Evolutionary conservation across 1,284 basidiomycete species (phyloP), one percentile per base, ranked within the genome.

Genomic region (Boletellus deceptivus): DNA sequence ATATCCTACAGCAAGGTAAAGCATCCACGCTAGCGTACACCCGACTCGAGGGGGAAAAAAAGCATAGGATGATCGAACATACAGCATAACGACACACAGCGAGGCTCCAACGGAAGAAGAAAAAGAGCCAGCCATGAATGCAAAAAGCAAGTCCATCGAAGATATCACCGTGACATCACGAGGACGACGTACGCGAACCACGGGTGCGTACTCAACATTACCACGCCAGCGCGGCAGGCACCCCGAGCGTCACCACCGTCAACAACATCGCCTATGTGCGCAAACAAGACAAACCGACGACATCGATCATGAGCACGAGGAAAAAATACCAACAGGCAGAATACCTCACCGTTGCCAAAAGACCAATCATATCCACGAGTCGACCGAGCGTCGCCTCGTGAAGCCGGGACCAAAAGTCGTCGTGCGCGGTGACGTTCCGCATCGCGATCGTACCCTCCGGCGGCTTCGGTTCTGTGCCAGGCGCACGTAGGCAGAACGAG

Each of bases 401-500:
- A 1, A 68, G 4, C 8, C 27, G 36, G 5, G 27, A 5, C 44
- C 44, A 49, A 4, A 52, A 34, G 3, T 68, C 54, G 3, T 63
- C 53, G 25, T 42, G 57, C 18, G 56, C 52, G 1, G 55, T 64
- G 17, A 70, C 55, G 2, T 52, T 38, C 2, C 68, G 64, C 54
- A 63, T 61, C 29, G 51, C 43, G 9, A 55, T 7, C 7, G 62
- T 67, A 1, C 50, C 48, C 22, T 55, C 43, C 2, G 63, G 61
- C 5, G 68, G 68, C 1, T 60, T 56, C 22, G 68, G 65, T 48
- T 67, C 65, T 67, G 34, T 34, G n/a, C 9, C 24, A 29, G 14
- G n/a, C 8, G 34, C 16, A 16, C 34, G n/a, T 35, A n/a, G 34
- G 14, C 34, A 14, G 14, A 27, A 27, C 3, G 22, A 36, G 31